Evolutionary conservation across 306 rosid genomes (phyloP).

Genomic region (Luffa acutangula): DNA sequence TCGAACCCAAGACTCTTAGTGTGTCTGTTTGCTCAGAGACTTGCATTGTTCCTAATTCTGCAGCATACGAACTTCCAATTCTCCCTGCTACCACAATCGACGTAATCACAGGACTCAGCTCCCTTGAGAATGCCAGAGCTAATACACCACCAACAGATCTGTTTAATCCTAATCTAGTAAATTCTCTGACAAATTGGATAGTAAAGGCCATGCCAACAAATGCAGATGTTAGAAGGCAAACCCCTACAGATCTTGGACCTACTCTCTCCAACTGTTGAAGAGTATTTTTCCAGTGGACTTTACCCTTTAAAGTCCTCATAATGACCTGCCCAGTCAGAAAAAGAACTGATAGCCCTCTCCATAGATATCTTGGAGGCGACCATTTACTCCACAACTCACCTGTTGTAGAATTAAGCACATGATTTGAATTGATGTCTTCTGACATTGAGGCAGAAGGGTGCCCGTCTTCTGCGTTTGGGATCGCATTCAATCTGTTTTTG

Average conservation of each 20-base stretch:
- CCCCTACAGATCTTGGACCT: slow-evolving; percentile 88
- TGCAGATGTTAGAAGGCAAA: slow-evolving; percentile 82
- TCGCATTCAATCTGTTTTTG: slow-evolving; percentile 32
- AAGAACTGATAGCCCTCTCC: slow-evolving; percentile 83
- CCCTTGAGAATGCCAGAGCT: slow-evolving; percentile 93
- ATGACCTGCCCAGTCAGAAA: slow-evolving; percentile 80
- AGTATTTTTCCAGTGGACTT: slow-evolving; percentile 81
- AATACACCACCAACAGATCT: slow-evolving; percentile 94
- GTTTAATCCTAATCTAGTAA: slow-evolving; percentile 80
- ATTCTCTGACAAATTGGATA: slow-evolving; percentile 89
- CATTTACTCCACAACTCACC: slow-evolving; percentile 44
- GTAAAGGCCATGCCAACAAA: slow-evolving; percentile 99
- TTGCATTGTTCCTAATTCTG: slow-evolving; percentile 98
- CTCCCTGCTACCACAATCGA: slow-evolving; percentile 91
- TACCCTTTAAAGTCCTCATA: slow-evolving; percentile 54
- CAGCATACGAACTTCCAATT: slow-evolving; percentile 93
- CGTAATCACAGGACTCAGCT: slow-evolving; percentile 88
- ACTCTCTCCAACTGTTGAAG: slow-evolving; percentile 88
- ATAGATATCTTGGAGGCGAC: slow-evolving; percentile 78
- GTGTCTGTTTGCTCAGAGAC: slow-evolving; percentile 95
- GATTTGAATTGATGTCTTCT: slow-evolving; percentile 41
- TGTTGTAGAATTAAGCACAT: slow-evolving; percentile 15
- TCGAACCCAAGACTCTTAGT: slow-evolving; percentile 79
- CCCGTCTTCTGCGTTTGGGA: slow-evolving; percentile 43
- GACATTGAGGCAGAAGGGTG: slow-evolving; percentile 30